These are phyloP conservation scores for Exophiala phaeomuriformis DNA, from an alignment of 2,329 filamentous ascomycete species.

Conservation along the genomic window DNA sequence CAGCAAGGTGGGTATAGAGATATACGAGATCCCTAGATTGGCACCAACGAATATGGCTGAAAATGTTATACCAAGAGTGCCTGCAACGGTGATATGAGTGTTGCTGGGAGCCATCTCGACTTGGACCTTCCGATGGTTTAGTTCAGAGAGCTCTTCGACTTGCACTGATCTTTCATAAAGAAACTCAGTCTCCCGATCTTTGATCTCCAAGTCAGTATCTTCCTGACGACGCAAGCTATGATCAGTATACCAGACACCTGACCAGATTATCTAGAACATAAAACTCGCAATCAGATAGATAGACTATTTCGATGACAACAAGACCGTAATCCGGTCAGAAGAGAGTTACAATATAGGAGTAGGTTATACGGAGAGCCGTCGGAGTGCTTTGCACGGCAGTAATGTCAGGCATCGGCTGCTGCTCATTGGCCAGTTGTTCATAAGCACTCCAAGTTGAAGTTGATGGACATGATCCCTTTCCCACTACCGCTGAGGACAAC, in stretches of 20 bases:
- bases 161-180: no score
- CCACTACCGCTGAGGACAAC: slow-evolving; percentile 15
- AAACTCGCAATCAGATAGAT: no score
- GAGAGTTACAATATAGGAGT: no score
- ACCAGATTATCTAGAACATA: no score
- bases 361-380: neutral
- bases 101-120: neutral
- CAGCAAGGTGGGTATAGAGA: slow-evolving; percentile 5
- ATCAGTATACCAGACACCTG: no score
- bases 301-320: no score
- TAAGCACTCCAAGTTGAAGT: slow-evolving; percentile 2
- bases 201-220: no score
- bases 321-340: no score
- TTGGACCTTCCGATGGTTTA: neutral
- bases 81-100: neutral
- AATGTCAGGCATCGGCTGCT: neutral
- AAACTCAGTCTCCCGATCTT: no score
- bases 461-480: slow-evolving; percentile 6
- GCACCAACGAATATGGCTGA: slow-evolving; percentile 13
- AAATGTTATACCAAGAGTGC: slow-evolving; percentile 7
- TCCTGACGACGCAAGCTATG: no score
- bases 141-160: no score
- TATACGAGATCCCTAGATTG: slow-evolving; percentile 7
- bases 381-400: neutral
- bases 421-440: slow-evolving; percentile 13